A percentile compares a stretch with the other conserved stretches of the same genome.
Conservation (phyloP, 371 early-diverging fungal species). For the Actinomucor elegans region DNA sequence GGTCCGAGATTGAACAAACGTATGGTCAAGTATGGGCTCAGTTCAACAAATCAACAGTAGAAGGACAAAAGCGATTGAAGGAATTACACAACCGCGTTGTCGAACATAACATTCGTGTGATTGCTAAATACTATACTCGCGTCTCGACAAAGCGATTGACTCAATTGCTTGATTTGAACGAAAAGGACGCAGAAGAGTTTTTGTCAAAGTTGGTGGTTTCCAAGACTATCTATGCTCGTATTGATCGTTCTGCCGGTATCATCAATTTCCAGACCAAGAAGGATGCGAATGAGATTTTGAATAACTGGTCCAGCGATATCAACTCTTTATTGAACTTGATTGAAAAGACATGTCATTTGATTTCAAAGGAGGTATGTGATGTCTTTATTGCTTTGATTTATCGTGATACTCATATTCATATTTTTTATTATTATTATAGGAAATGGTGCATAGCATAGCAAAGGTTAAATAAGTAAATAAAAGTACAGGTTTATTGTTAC, state of each 20-base stretch:
- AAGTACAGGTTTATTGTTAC: not conserved
- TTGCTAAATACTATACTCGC: constrained; percentile 93
- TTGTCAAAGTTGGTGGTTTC: constrained; percentile 90
- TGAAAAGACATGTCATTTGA: constrained; percentile 95
- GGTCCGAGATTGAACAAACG: constrained; percentile 87
- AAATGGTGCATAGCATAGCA: constrained; percentile 81
- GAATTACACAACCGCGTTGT: constrained; percentile 91
- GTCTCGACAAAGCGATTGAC: constrained; percentile 71
- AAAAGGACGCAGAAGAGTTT: constrained; percentile 83
- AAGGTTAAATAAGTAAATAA: constrained; percentile 55
- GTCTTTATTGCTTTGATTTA: not conserved
- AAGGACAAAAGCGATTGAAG: constrained; percentile 78
- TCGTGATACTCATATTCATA: not conserved
- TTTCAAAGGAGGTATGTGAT: constrained; percentile 83
- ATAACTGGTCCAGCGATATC: constrained; percentile 92
- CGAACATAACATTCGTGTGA: constrained; percentile 97
- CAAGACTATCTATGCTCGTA: constrained; percentile 93
- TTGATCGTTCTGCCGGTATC: constrained; percentile 91
- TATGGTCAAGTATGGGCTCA: constrained; percentile 75
- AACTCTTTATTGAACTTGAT: constrained; percentile 85
- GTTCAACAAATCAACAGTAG: constrained; percentile 72
- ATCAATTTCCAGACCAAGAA: constrained; percentile 84
- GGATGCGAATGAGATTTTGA: constrained; percentile 85
- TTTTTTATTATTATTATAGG: constrained; percentile 27
- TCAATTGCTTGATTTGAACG: constrained; percentile 48